phyloP scores from a whole-genome alignment of 176 grass and related monocot species.

The Aegilops tauschii region DNA sequence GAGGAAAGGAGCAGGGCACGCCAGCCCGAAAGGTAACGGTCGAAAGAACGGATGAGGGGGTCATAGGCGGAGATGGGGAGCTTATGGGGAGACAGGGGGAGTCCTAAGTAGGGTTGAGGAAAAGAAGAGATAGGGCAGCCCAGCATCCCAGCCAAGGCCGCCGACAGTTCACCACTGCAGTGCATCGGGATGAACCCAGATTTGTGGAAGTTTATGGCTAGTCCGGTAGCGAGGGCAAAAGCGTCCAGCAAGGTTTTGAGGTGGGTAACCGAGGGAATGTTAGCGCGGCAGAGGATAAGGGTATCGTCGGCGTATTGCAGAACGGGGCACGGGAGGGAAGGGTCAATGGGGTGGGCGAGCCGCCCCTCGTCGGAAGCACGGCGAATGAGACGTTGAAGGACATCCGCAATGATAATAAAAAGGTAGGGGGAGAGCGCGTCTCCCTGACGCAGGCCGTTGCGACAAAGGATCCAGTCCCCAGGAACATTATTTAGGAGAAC shows the following conservation, averaged over 20 bases:
- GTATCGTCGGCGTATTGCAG: neutral
- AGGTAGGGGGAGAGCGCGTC: neutral
- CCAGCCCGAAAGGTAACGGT: neutral
- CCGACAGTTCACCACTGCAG: no score
- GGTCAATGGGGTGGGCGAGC: neutral
- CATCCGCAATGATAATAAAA: neutral
- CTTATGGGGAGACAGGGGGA: neutral
- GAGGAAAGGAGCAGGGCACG: neutral
- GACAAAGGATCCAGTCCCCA: neutral
- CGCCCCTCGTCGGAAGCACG: neutral
- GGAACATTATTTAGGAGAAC: neutral
- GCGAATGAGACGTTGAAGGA: accelerated
- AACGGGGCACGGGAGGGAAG: neutral
- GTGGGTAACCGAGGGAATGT: neutral
- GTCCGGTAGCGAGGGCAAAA: neutral
- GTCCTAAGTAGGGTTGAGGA: neutral
- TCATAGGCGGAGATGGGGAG: neutral
- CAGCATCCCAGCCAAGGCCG: neutral
- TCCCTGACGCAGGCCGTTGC: neutral
- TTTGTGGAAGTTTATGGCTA: neutral
- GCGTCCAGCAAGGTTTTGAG: neutral
- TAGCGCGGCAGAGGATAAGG: neutral
- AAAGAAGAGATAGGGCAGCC: neutral
- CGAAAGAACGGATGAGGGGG: neutral
- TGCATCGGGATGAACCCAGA: neutral